Evolutionary conservation across 345 rosid species (phyloP), one percentile per base, ranked within the genome.

Genomic region (Reutealis trisperma): DNA sequence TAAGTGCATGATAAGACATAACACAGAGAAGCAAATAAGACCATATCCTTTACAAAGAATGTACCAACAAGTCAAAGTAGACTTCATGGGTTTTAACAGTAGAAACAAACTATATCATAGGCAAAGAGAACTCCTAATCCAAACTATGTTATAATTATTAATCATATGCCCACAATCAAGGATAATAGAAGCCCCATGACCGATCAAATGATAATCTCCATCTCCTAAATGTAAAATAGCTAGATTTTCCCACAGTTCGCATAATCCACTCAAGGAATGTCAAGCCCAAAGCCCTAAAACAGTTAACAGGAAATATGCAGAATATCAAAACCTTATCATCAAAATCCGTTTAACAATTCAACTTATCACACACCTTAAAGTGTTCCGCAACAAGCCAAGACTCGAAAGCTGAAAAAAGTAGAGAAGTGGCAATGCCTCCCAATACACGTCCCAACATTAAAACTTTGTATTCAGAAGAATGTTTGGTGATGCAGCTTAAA

Each of bases 301-400:
- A 45, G 47, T 22, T 4, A 37, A 49, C 15, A 57, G 21, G 52
- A 71, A 58, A 42, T 4, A 41, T 7, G 8, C 24, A 75, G 55
- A 52, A 74, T 32, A 27, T 37, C 66, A 65, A 69, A 69, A 79
- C 30, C 22, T 32, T n/a, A 27, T 8, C 16, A 65, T 19, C 34
- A 34, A 57, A 8, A 59, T 13, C 1, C 54, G 30, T 22, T 9
- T 12, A 65, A 12, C 19, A 24, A 30, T 70, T 44, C 32, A 66
- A 59, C 58, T 62, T 44, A 82, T 75, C 27, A 16, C 83, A 77
- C 51, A 93, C 98, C 98, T 94, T 94, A 69, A 87, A 87, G 86
- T 93, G 99, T 76, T 95, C 99, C 9, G 99, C 99, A 79, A 95
- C 97, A 68, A 95, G 99, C 99, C 99, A 95, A 41, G 98, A 95